Percentiles rank a stretch among this genome's conserved stretches.
Evolutionary conservation across 805 yeast species (phyloP).

Genomic region (Spathaspora sp.): DNA sequence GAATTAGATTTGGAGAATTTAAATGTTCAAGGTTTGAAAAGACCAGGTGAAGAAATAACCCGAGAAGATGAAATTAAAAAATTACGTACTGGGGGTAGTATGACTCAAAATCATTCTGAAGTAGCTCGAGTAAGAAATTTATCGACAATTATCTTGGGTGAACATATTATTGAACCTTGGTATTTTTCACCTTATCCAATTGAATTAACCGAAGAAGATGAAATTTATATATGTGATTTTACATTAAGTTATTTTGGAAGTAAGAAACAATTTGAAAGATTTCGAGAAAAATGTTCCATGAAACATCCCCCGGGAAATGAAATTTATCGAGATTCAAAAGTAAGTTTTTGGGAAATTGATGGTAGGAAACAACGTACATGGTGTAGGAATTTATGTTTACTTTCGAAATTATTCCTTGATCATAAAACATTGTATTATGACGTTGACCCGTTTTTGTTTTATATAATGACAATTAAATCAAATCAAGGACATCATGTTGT

Average conservation of each 20-base stretch:
- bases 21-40: conserved; percentile 75
- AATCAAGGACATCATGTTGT: conserved; percentile 92
- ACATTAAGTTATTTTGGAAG: conserved; percentile 87
- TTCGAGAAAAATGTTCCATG: conserved; percentile 80
- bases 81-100: conserved; percentile 91
- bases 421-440: conserved; percentile 96
- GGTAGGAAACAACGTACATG: conserved; percentile 95
- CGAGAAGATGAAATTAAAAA: conserved; percentile 92
- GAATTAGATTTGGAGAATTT: conserved; percentile 81
- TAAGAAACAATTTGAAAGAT: conserved; percentile 86
- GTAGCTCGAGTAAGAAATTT: conserved; percentile 89
- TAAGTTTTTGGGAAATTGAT: conserved; percentile 95
- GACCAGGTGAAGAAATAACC: conserved; percentile 67
- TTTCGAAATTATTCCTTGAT: conserved; percentile 88
- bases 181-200: conserved; percentile 96
- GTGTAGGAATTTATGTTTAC: conserved; percentile 91
- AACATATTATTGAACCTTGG: conserved; percentile 96
- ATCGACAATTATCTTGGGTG: conserved; percentile 76
- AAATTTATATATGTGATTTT: conserved; percentile 86
- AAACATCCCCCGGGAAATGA: conserved; percentile 99
- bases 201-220: conserved; percentile 90
- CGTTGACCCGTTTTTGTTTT: conserved; percentile 95
- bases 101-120: conserved; percentile 86
- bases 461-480: conserved; percentile 90
- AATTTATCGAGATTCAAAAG: conserved; percentile 87